Evolutionary conservation across 768 basidiomycete genomes (phyloP).

Genomic region (Calvatia gigantea): DNA sequence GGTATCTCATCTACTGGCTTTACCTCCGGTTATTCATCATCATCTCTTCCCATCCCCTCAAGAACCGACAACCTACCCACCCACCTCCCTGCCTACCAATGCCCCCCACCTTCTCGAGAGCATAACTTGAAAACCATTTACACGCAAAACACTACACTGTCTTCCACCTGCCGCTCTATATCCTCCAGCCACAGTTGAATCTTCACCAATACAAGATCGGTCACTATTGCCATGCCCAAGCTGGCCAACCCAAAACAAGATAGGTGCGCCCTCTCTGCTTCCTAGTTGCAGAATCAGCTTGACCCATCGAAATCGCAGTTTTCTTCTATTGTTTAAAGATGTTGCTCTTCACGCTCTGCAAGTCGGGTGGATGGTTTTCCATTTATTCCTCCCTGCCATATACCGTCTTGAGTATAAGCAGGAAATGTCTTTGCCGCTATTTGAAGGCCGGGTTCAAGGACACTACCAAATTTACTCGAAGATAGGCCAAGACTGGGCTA

Average conservation of each 20-base stretch:
- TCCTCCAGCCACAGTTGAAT: too few species aligned
- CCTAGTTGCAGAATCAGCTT: not conserved
- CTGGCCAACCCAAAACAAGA: too few species aligned
- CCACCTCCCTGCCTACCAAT: conserved; percentile 22
- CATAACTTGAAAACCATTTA: too few species aligned
- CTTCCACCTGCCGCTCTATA: too few species aligned
- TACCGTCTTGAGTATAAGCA: not conserved
- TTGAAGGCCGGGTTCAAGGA: not conserved
- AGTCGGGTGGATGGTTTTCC: not conserved
- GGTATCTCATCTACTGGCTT: conserved; percentile 24
- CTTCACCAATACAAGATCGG: too few species aligned
- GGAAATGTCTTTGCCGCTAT: not conserved
- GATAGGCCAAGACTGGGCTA: not conserved
- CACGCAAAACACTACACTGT: too few species aligned
- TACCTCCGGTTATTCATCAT: conserved; percentile 22
- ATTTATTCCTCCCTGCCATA: not conserved
- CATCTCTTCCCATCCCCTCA: too few species aligned
- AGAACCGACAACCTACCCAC: too few species aligned
- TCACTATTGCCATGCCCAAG: too few species aligned
- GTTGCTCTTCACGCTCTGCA: not conserved
- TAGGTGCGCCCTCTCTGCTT: too few species aligned
- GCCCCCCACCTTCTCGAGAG: too few species aligned
- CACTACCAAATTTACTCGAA: not conserved
- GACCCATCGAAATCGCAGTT: not conserved
- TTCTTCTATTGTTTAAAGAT: not conserved